Evolutionary conservation across 257 asterid genomes (phyloP), one percentile per base, ranked within the genome.

Genomic region (Striga asiatica): DNA sequence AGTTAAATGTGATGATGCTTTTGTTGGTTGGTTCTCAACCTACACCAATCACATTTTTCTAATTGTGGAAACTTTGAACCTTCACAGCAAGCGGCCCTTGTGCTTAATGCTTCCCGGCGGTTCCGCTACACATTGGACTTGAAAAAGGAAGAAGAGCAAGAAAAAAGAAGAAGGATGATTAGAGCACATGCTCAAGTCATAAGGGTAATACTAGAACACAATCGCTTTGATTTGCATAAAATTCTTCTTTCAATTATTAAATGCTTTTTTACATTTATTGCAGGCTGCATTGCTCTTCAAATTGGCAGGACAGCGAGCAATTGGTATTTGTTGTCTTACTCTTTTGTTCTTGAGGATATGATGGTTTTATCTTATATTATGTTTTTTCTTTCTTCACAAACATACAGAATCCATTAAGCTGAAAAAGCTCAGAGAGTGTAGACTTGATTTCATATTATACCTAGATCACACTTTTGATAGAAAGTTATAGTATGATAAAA

Each of bases 161-260:
- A 89, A 57, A 76, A 71, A 50, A 74, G 93, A 43, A 70, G 85
- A 31, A 47, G 95, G 62, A 78, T 76, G 91, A 83, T 89, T 60
- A 74, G 96, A 71, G 96, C 96, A 32, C 98, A 89, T 65, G 98
- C 98, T 59, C 98, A 89, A 86, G 98, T 86, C 78, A 80, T 89
- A 53, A 65, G 98, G 79, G 96, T 83, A 83, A 75, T 54, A 46
- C 51, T 56, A 41, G 20, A 37, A 32, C 53, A 46, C 64, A 49
- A 39, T 48, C 53, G 25, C 48, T 47, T 13, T 28, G 22, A 19
- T 42, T 16, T 28, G 2, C 20, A 60, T 46, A 9, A 8, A n/a
- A 39, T 22, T 28, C 25, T 28, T 23, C 32, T 59, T n/a, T 34
- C 23, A 8, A n/a, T 61, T 28, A 37, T 70, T 71, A 48, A n/a